Evolutionary conservation across 164 flowering plant genomes (phyloP).

Genomic region (Malania oleifera): DNA sequence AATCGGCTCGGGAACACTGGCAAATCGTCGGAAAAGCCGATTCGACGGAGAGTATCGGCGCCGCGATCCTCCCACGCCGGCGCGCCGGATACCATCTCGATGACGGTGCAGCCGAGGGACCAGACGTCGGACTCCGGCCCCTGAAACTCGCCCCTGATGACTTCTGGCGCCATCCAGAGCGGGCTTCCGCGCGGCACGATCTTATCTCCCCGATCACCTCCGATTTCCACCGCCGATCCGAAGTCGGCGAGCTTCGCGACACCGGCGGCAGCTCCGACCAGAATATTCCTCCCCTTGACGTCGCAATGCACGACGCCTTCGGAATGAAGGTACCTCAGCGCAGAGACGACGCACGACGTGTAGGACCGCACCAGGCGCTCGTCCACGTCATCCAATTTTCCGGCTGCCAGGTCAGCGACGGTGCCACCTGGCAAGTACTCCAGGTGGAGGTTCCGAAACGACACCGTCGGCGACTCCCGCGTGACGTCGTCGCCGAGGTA

Average conservation of each 20-base stretch:
- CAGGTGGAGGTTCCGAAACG: conserved; percentile 52
- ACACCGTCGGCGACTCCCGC: conserved; percentile 6
- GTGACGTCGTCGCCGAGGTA: conserved; percentile 57
- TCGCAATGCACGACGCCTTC: conserved; percentile 68
- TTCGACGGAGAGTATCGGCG: conserved; percentile 27
- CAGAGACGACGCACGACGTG: conserved; percentile 42
- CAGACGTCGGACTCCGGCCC: conserved; percentile 69
- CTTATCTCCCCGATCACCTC: not conserved
- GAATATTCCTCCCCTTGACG: conserved; percentile 63
- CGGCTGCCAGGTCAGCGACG: conserved; percentile 31
- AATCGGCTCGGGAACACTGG: conserved; percentile 44
- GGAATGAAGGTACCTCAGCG: conserved; percentile 45
- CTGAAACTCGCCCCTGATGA: conserved; percentile 47
- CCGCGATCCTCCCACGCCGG: conserved; percentile 55
- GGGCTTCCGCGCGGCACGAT: conserved; percentile 61
- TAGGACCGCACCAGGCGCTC: conserved; percentile 35
- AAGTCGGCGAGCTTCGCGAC: conserved; percentile 71
- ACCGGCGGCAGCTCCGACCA: conserved; percentile 31
- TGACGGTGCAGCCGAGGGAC: conserved; percentile 77
- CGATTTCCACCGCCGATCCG: conserved; percentile 45
- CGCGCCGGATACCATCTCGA: conserved; percentile 68
- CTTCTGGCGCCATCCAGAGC: conserved; percentile 94
- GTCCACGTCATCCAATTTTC: conserved; percentile 17
- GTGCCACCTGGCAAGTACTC: conserved; percentile 68
- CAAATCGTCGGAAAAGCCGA: conserved; percentile 43